A percentile compares a stretch with the other conserved stretches of the same genome.
Evolutionary conservation across 306 rosid genomes (phyloP).

Genomic region (Cucumis hystrix): DNA sequence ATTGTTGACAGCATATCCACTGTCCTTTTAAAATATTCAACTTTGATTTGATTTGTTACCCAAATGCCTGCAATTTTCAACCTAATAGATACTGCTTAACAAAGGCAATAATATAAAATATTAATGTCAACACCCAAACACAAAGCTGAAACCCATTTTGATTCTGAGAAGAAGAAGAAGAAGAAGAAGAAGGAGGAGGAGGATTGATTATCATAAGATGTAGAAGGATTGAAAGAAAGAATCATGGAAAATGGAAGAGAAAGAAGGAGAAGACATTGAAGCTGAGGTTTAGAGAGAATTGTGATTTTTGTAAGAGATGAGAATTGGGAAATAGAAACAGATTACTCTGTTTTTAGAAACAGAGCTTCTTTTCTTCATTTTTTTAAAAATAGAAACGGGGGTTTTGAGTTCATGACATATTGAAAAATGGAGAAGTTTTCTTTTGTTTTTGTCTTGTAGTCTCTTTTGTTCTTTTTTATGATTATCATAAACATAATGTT

Average conservation of each 20-base stretch:
- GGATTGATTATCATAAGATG: no score
- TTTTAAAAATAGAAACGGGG: no score
- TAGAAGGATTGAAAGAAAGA: background rate
- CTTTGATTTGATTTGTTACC: slow-evolving; percentile 11
- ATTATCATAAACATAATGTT: no score
- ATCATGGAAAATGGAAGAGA: background rate
- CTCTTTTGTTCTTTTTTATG: no score
- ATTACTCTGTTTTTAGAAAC: background rate
- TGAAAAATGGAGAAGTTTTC: background rate
- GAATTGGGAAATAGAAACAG: background rate
- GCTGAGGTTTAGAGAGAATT: background rate
- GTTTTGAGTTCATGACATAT: background rate
- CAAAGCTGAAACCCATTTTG: background rate
- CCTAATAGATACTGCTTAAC: background rate
- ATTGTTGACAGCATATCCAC: slow-evolving; percentile 21
- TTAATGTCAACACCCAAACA: background rate
- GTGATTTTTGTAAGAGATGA: background rate
- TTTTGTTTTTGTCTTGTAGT: no score
- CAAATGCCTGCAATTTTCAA: slow-evolving; percentile 18
- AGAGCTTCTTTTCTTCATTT: background rate
- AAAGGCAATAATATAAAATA: background rate
- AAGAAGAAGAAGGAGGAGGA: no score
- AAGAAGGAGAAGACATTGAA: background rate
- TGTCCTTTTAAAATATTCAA: slow-evolving; percentile 20
- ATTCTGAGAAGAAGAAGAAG: background rate